Base-by-base conservation (phyloP, 805 yeast genomes). In the Naumovozyma castellii region DNA sequence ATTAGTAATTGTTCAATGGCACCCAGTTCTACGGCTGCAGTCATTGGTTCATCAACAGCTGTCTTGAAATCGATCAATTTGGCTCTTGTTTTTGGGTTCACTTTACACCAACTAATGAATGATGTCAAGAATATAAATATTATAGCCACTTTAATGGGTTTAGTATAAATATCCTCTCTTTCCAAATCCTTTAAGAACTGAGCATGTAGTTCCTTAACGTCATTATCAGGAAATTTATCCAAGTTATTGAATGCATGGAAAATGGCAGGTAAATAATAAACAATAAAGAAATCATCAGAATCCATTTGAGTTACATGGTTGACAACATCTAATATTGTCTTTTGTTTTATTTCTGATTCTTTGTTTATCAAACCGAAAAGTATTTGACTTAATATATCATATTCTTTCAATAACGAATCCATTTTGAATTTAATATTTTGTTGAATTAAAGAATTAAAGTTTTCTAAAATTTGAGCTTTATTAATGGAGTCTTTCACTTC, bases 371-470 rank as follows among this genome's bases (percentile, higher is more conserved):
- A 57, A 2, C 81, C 79, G 48, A 58, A 74, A 5, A 81, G 63
- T 1, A 84, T 66, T 55, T 78, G 83, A 34, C 88, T 80, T 40
- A 88, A 60, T 2, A 70, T 54, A 50, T 85, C 94, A 56, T 87
- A 92, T 49, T 80, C 79, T 37, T 66, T 67, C 38, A 76, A 70
- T 20, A 84, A 65, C 46, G 76, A 76, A 41, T 73, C 75, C 45
- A 86, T 74, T 52, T 82, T 73, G 50, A 73, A 78, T 29, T 67
- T 68, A 28, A 81, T 57, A 16, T 67, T 63, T 36, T 76, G 69
- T 36, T 67, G 65, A 41, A 76, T 72, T 4, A 63, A 59, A 16
- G 67, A 49, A 54, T 68, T 52, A 47, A 71, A 62, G 40, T 69
- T 57, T 46, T 83, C 78, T 46, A 76, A 64, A 37, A 82, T 63